phyloP scores from a whole-genome alignment of 495 filamentous ascomycete genomes.

The Parachaetomium inaequale region DNA sequence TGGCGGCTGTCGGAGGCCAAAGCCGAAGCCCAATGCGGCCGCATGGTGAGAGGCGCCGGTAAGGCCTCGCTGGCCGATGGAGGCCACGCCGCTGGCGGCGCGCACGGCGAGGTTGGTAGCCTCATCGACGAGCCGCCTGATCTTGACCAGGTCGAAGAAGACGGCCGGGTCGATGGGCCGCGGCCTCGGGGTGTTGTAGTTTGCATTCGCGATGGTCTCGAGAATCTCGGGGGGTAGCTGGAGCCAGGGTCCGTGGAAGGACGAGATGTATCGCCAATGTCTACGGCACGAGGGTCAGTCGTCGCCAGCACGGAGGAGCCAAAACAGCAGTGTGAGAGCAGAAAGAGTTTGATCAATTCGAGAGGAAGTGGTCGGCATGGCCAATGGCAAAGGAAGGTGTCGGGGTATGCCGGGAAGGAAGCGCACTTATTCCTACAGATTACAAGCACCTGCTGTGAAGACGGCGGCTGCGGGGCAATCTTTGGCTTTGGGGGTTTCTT shows the following conservation, averaged over 20 bases:
- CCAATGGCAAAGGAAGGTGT: background rate
- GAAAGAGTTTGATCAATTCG: background rate
- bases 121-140: slow-evolving; percentile 70
- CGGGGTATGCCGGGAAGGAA: background rate
- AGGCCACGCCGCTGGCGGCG: slow-evolving; percentile 65
- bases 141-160: slow-evolving; percentile 79
- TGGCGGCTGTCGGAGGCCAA: slow-evolving; percentile 50
- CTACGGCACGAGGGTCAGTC: slow-evolving; percentile 36
- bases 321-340: background rate
- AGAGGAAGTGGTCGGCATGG: background rate
- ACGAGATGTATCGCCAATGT: slow-evolving; percentile 79
- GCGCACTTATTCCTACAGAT: slow-evolving; percentile 25
- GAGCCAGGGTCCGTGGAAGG: slow-evolving; percentile 83
- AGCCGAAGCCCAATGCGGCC: slow-evolving; percentile 58
- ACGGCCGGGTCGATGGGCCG: slow-evolving; percentile 74
- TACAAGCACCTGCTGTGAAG: slow-evolving; percentile 9
- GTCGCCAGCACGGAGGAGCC: background rate
- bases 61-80: slow-evolving; percentile 56
- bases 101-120: slow-evolving; percentile 72
- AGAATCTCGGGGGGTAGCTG: slow-evolving; percentile 78
- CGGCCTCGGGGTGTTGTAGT: slow-evolving; percentile 70
- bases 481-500: slow-evolving; percentile 22
- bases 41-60: slow-evolving; percentile 52
- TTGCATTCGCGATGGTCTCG: slow-evolving; percentile 70
- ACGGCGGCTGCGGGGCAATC: slow-evolving; percentile 7